Base-by-base conservation (phyloP, 2,329 filamentous ascomycete genomes). In the Neoscytalidium dimidiatum region DNA sequence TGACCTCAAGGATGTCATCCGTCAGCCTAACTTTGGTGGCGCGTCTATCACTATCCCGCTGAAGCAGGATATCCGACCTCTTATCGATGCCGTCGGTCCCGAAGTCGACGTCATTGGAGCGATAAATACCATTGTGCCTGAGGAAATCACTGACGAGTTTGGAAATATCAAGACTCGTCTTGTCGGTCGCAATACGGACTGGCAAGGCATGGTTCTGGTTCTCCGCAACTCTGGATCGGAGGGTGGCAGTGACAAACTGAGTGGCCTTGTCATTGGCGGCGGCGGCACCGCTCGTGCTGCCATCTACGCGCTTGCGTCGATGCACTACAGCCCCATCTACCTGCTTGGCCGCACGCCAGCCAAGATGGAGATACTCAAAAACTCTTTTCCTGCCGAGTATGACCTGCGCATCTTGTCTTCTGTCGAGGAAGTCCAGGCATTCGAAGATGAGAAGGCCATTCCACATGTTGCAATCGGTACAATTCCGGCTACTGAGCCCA, bases 31-130 rank as follows among this genome's bases (percentile, higher is more conserved):
- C 69, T 99, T 99, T 74, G 95, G 95, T 7, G 95, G 95, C 65
- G 94, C 92, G 3, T 97, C 93, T 3, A 92, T 99, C 51, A 99
- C 95, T 0, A 98, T 99, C 58, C 95, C 95, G 0, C 83, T 99
- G 63, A 99, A 99, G 80, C 82, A 95, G 31, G 92, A 96, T 70
- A 88, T 98, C 65, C 92, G 96, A 80, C 83, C 86, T 0, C 79
- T 94, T 4, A 82, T 99, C 14, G 93, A 98, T 74, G 87, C 90
- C 62, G 83, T 97, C 65, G 90, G 92, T 0, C 86, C 89, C 31
- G 89, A 95, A 62, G 94, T 93, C 14, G 86, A 86, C 68, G 82
- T 87, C 31, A 97, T 99, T 67, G 95, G 95, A 23, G 95, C 95
- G 3, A 90, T 98, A 68, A 99, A 99, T 80, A 99, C 95, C 19